Percentiles rank a stretch among this genome's conserved stretches.
These are phyloP conservation scores for Cordyceps tenuipes DNA, from an alignment of 2,329 filamentous ascomycete species.

Conservation along the genomic window DNA sequence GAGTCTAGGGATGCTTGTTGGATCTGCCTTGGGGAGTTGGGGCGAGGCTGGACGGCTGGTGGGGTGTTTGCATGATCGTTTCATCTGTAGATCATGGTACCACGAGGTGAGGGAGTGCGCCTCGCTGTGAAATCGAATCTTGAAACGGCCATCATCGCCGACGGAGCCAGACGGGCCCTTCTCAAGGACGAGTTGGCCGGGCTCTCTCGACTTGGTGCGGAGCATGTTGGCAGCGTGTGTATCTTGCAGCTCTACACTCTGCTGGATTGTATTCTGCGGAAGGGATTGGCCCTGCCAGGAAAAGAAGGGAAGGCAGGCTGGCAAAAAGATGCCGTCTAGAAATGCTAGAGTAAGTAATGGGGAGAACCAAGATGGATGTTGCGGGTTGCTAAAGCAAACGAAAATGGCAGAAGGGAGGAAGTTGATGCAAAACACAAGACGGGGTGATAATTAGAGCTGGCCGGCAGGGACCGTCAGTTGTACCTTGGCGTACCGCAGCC, in stretches of 20 bases:
- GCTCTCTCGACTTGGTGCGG: constrained; percentile 15
- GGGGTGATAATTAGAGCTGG: not conserved
- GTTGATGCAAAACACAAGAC: not conserved
- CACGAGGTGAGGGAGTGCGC: constrained; percentile 1
- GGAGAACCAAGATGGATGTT: not conserved
- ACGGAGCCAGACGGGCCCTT: constrained; percentile 14
- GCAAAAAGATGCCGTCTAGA: not conserved
- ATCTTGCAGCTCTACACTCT: not conserved
- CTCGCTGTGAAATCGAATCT: constrained; percentile 15
- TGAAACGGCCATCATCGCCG: constrained; percentile 16
- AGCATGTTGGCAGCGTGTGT: not conserved
- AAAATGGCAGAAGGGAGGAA: not conserved
- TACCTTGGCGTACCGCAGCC: not conserved
- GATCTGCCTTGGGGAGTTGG: not conserved
- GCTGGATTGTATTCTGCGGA: no score
- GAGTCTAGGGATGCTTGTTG: constrained; percentile 11
- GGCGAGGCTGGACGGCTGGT: not conserved
- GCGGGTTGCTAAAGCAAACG: not conserved
- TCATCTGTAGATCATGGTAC: constrained; percentile 5
- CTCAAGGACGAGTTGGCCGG: constrained; percentile 15
- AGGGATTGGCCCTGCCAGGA: not conserved
- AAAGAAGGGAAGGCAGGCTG: not conserved
- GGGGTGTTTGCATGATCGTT: constrained; percentile 2
- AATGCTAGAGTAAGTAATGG: not conserved
- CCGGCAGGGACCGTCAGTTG: not conserved